Evolutionary conservation across 495 filamentous ascomycete species (phyloP).

Genomic region (Zalerion maritima): DNA sequence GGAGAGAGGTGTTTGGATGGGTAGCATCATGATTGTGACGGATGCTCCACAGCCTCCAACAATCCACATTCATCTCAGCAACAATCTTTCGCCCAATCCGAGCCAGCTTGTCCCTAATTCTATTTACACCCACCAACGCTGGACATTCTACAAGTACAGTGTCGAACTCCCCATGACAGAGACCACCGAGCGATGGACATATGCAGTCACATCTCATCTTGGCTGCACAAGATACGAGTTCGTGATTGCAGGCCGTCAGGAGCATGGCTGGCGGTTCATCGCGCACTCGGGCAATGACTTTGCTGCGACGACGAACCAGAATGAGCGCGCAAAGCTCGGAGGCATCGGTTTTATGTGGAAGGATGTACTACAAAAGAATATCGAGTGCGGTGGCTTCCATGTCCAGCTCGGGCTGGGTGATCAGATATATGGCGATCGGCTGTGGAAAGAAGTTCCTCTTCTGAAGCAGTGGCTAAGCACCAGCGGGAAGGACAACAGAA

Average conservation of each 20-base stretch:
- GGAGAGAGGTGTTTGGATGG: slow-evolving; percentile 80
- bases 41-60: slow-evolving; percentile 90
- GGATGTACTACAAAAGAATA: slow-evolving; percentile 93
- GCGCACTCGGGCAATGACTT: slow-evolving; percentile 95
- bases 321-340: slow-evolving; percentile 70
- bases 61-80: slow-evolving; percentile 85
- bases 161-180: slow-evolving; percentile 87
- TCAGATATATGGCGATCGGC: slow-evolving; percentile 88
- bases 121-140: slow-evolving; percentile 79
- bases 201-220: slow-evolving; percentile 91
- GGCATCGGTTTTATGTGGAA: slow-evolving; percentile 97
- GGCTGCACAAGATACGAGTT: slow-evolving; percentile 97
- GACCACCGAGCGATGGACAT: slow-evolving; percentile 81
- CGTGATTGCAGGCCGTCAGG: slow-evolving; percentile 79
- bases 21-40: slow-evolving; percentile 61
- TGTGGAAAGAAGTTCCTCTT: slow-evolving; percentile 91
- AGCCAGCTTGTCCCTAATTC: slow-evolving; percentile 72
- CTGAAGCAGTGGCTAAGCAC: slow-evolving; percentile 88
- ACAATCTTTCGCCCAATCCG: slow-evolving; percentile 85
- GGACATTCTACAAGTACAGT: slow-evolving; percentile 94
- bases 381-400: slow-evolving; percentile 91
- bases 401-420: slow-evolving; percentile 81
- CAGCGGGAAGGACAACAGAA: slow-evolving; percentile 80
- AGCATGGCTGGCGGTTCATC: slow-evolving; percentile 93
- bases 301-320: slow-evolving; percentile 66